Evolutionary conservation across 192 early-diverging fungal genomes (phyloP).

Genomic region (Entomortierella lignicola): DNA sequence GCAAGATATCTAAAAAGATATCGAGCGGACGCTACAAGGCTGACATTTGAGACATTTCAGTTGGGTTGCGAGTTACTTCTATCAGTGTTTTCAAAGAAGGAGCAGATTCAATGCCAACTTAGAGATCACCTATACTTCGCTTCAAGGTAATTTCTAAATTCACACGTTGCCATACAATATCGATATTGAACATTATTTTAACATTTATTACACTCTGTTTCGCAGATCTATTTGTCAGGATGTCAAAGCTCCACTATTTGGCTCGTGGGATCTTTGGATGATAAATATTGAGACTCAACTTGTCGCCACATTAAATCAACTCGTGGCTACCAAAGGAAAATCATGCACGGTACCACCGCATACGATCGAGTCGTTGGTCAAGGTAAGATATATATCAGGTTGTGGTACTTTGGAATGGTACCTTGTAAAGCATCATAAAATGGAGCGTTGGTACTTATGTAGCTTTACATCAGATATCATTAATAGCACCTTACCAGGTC

Average conservation of each 20-base stretch:
- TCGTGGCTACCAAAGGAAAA: slow-evolving; percentile 15
- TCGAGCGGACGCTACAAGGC: slow-evolving; percentile 21
- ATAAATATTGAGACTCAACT: slow-evolving; percentile 23
- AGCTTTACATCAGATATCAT: slow-evolving; percentile 21
- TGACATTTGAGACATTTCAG: slow-evolving; percentile 23
- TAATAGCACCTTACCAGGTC: slow-evolving; percentile 40
- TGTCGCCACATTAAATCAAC: slow-evolving; percentile 28
- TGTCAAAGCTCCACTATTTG: slow-evolving; percentile 30
- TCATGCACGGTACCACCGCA: background rate
- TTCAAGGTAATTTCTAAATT: slow-evolving; percentile 22
- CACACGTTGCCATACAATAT: background rate
- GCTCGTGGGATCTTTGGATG: slow-evolving; percentile 43
- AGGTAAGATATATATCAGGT: slow-evolving; percentile 34
- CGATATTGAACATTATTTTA: background rate
- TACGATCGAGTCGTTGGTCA: slow-evolving; percentile 26
- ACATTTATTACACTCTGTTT: background rate
- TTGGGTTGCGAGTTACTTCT: slow-evolving; percentile 32
- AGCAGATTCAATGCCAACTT: slow-evolving; percentile 4
- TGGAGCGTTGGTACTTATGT: too few species aligned
- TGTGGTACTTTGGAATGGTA: too few species aligned
- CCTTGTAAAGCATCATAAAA: background rate
- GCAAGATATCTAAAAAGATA: slow-evolving; percentile 21
- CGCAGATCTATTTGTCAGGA: slow-evolving; percentile 21
- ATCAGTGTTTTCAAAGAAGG: slow-evolving; percentile 34
- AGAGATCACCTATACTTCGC: slow-evolving; percentile 24